These are phyloP conservation scores for Lentinula aciculospora DNA, from an alignment of 768 basidiomycete species.

Conservation along the genomic window DNA sequence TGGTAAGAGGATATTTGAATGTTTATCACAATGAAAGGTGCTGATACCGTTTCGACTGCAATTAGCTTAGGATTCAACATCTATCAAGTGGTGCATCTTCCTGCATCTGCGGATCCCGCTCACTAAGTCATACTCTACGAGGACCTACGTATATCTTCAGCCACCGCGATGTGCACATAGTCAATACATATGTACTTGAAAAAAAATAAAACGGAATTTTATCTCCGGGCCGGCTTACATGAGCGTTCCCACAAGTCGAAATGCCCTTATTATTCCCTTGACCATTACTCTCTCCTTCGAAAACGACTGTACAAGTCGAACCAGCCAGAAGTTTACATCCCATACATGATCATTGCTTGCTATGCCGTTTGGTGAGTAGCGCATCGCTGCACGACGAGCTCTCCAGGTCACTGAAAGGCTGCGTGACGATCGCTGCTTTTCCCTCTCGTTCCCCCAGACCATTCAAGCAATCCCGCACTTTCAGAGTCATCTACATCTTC, in stretches of 20 bases:
- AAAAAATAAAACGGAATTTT: too few species aligned
- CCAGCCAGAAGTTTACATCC: not conserved
- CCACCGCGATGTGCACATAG: too few species aligned
- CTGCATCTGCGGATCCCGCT: conserved; percentile 12
- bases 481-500: conserved; percentile 10
- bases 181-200: too few species aligned
- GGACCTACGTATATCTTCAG: too few species aligned
- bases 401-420: conserved; percentile 7
- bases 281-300: not conserved
- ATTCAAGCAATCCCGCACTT: conserved; percentile 1
- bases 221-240: too few species aligned
- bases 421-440: conserved; percentile 8
- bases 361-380: conserved; percentile 20
- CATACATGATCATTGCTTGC: not conserved
- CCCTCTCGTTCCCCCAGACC: conserved; percentile 6
- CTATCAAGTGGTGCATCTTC: conserved; percentile 49
- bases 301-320: conserved; percentile 7
- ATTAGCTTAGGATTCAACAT: conserved; percentile 75
- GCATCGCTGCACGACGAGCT: not conserved
- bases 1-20: conserved; percentile 54
- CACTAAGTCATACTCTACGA: conserved; percentile 9
- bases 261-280: not conserved
- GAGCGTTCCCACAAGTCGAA: not conserved
- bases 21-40: conserved; percentile 5
- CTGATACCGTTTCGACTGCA: conserved; percentile 10